phyloP scores from a whole-genome alignment of 768 basidiomycete genomes.

The Lactarius evosmus region DNA sequence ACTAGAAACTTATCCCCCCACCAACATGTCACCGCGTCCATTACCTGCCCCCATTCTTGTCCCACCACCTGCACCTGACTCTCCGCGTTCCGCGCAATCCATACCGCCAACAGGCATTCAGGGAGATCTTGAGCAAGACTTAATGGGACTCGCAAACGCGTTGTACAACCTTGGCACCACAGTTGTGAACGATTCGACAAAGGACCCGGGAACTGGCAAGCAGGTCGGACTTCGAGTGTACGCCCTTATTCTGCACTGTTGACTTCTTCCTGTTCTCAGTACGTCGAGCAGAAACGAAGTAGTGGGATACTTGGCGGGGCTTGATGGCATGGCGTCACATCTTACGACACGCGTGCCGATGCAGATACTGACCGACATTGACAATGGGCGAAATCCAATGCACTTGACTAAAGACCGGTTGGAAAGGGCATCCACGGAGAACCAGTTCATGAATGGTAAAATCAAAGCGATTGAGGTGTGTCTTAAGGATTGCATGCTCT shows the following conservation, averaged over 20 bases:
- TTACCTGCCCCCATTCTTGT: slow-evolving; percentile 9
- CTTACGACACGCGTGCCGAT: slow-evolving; percentile 65
- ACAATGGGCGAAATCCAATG: slow-evolving; percentile 78
- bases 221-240: slow-evolving; percentile 78
- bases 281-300: slow-evolving; percentile 63
- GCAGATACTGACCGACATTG: slow-evolving; percentile 75
- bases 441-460: slow-evolving; percentile 90
- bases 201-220: slow-evolving; percentile 63
- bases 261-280: background rate
- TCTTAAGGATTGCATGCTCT: slow-evolving; percentile 1
- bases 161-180: slow-evolving; percentile 81
- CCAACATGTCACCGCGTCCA: slow-evolving; percentile 22
- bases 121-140: slow-evolving; percentile 72
- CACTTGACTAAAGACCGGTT: slow-evolving; percentile 75
- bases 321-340: slow-evolving; percentile 67
- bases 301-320: slow-evolving; percentile 56
- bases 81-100: slow-evolving; percentile 71
- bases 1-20: background rate
- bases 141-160: slow-evolving; percentile 72
- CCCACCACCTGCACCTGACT: slow-evolving; percentile 47
- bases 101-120: slow-evolving; percentile 65
- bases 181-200: slow-evolving; percentile 78
- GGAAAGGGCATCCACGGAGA: slow-evolving; percentile 82
- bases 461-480: slow-evolving; percentile 72
- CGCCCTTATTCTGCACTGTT: slow-evolving; percentile 29